Evolutionary conservation across 257 asterid species (phyloP).

Genomic region (Gentiana macrophylla): DNA sequence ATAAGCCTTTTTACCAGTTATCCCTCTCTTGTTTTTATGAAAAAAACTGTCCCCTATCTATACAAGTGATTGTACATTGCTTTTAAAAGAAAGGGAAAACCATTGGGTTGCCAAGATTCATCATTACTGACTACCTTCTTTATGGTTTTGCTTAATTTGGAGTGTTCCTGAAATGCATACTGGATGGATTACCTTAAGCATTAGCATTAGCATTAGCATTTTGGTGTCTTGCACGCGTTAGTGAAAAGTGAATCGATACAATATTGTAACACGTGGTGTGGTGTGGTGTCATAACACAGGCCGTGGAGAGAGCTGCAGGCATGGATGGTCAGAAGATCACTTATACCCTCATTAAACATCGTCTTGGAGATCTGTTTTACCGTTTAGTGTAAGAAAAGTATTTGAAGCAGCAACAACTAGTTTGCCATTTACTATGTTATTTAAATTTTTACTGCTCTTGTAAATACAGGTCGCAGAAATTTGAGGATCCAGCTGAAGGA

Average conservation of each 20-base stretch:
- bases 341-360: slow-evolving; percentile 88
- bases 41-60: too few species aligned
- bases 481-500: slow-evolving; percentile 99
- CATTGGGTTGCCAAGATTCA: too few species aligned
- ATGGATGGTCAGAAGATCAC: slow-evolving; percentile 97
- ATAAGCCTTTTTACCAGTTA: too few species aligned
- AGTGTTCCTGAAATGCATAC: slow-evolving; percentile 43
- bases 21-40: too few species aligned
- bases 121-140: too few species aligned
- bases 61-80: too few species aligned
- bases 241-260: not conserved
- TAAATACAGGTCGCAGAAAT: slow-evolving; percentile 87
- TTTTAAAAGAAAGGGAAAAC: slow-evolving; percentile 28
- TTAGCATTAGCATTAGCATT: slow-evolving; percentile 1
- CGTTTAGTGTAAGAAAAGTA: slow-evolving; percentile 82
- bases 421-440: slow-evolving; percentile 37
- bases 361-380: slow-evolving; percentile 86
- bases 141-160: slow-evolving; percentile 54
- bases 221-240: too few species aligned
- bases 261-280: slow-evolving; percentile 31
- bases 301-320: slow-evolving; percentile 98
- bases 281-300: slow-evolving; percentile 51
- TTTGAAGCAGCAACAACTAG: slow-evolving; percentile 13
- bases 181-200: slow-evolving; percentile 47
- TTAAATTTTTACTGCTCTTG: not conserved